Conservation (phyloP, 306 rosid species). For the Cicer bijugum region DNA sequence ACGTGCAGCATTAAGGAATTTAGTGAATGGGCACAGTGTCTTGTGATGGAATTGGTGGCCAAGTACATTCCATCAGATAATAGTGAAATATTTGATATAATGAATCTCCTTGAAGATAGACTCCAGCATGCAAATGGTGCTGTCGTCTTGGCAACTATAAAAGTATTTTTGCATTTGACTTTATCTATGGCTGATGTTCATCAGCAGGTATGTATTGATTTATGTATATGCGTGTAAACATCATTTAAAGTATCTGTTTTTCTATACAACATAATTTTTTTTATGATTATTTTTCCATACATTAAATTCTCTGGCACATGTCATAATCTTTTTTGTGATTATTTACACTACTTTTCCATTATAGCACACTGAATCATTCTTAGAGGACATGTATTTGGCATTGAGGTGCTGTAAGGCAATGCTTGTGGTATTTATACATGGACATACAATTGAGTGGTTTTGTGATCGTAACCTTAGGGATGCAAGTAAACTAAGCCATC, state of each 20-base stretch:
- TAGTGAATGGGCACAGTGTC: slow-evolving; percentile 98
- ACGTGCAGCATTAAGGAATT: slow-evolving; percentile 88
- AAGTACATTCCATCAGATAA: slow-evolving; percentile 86
- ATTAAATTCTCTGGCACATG: background rate
- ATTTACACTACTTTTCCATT: background rate
- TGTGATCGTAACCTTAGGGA: slow-evolving; percentile 2
- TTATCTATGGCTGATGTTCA: slow-evolving; percentile 97
- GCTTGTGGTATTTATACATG: slow-evolving; percentile 21
- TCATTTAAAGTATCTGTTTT: slow-evolving; percentile 26
- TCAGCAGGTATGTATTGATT: slow-evolving; percentile 81
- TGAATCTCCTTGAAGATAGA: slow-evolving; percentile 99
- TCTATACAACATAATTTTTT: background rate
- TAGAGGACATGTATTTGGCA: slow-evolving; percentile 18
- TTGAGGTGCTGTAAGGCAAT: slow-evolving; percentile 21
- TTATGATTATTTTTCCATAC: slow-evolving; percentile 1
- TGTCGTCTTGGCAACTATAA: slow-evolving; percentile 91
- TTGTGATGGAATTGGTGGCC: slow-evolving; percentile 81
- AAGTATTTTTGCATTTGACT: slow-evolving; percentile 95
- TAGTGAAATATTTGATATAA: slow-evolving; percentile 92
- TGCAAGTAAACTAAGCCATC: slow-evolving; percentile 20
- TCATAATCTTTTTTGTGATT: too few species aligned
- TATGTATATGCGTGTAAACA: background rate
- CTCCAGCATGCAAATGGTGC: slow-evolving; percentile 99
- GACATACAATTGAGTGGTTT: background rate
- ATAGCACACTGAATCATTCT: slow-evolving; percentile 18